Evolutionary conservation across 2,329 filamentous ascomycete species (phyloP), one percentile per base, ranked within the genome.

Genomic region (Chaetomiaceae sp.): DNA sequence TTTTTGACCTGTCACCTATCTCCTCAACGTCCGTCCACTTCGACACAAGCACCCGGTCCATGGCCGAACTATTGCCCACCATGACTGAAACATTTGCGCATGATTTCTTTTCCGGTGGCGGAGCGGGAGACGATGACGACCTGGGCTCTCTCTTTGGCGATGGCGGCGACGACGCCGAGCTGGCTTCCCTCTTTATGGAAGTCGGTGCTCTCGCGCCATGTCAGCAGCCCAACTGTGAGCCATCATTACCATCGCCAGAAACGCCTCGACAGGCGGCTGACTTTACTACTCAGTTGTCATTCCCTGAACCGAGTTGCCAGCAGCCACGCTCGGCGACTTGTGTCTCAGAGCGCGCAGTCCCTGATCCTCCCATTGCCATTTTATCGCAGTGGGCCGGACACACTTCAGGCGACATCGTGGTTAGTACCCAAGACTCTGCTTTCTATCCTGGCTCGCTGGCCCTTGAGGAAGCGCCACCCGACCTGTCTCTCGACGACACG

Each of bases 401-500:
- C 53, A 57, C 53, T 57, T 56, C 55, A 53, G 55, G 50, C 38
- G 50, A 47, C 42, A 37, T 38, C 34, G 54, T 53, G 54, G 55
- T 57, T 53, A 57, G 55, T 57, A 52, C 50, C 43, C 51, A 52
- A 37, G 15, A 33, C 35, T 47, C 36, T 42, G 17, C 36, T 33
- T 17, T 17, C 37, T 20, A 12, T 26, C 22, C 37, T 36, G 34
- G 17, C 17, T 15, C 18, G 30, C 8, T 33, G 29, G 42, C 15
- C 6, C 12, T 19, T n/a, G 32, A 32, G 7, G 5, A 22, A 22
- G 17, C 27, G 32, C 35, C 34, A 18, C 15, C 17, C 19, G 42
- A 38, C 17, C 44, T 45, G 11, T 38, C 20, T 11, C 17, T 24
- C n/a, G 37, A 42, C 32, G 40, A 47, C 19, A 40, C 39, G 17